These are phyloP conservation scores for Jasminum sambac DNA, from an alignment of 257 asterid genomes.

Conservation along the genomic window DNA sequence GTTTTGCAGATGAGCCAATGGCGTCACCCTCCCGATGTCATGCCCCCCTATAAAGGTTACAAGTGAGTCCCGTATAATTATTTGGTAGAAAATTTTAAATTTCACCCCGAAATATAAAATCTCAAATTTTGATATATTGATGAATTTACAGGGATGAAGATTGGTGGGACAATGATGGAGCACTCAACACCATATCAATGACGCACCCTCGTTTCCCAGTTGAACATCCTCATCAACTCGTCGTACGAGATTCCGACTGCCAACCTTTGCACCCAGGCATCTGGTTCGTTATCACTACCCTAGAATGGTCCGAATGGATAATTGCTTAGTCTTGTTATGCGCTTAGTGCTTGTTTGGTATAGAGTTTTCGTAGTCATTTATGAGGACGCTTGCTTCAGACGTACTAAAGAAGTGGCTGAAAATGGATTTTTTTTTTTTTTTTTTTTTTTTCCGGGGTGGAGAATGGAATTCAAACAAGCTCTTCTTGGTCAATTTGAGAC, in stretches of 20 bases:
- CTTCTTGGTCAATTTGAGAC: background rate
- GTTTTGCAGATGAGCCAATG: conserved; percentile 93
- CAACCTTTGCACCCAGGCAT: conserved; percentile 88
- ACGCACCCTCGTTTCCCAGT: conserved; percentile 94
- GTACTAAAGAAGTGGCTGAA: background rate
- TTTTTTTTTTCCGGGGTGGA: too few species aligned
- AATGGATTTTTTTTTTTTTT: too few species aligned
- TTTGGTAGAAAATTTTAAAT: background rate
- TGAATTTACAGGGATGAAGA: conserved; percentile 71
- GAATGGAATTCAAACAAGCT: too few species aligned
- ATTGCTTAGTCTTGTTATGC: background rate
- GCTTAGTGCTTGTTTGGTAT: background rate
- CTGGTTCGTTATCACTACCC: conserved; percentile 52
- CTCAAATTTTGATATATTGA: background rate
- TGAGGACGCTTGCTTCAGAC: background rate
- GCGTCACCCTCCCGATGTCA: conserved; percentile 70
- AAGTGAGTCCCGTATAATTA: conserved; percentile 44
- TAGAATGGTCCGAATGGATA: background rate
- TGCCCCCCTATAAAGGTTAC: conserved; percentile 90
- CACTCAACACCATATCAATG: conserved; percentile 96
- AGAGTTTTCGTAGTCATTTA: too few species aligned
- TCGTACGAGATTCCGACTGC: conserved; percentile 78
- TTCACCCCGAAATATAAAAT: background rate
- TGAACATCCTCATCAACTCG: conserved; percentile 72
- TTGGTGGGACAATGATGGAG: conserved; percentile 99